Conservation (phyloP, 306 rosid genomes). For the Calophaca sinica region DNA sequence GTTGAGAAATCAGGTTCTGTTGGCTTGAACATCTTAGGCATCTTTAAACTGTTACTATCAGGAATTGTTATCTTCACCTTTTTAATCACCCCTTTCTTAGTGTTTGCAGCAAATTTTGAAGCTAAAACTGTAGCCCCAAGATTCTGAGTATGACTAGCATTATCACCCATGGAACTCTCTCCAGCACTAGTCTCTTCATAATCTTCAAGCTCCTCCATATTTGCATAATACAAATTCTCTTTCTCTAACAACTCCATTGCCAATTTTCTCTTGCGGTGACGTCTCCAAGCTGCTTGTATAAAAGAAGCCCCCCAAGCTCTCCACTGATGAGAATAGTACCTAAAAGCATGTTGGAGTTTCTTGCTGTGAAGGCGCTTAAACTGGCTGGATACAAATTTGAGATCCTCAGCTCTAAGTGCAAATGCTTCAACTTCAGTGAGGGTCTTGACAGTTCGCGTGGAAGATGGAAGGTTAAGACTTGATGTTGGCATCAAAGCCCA, state of each 20-base stretch:
- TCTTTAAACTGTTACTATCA: conserved; percentile 61
- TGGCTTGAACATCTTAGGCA: conserved; percentile 95
- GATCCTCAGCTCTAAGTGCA: conserved; percentile 81
- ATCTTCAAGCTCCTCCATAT: conserved; percentile 44
- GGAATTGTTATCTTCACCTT: conserved; percentile 48
- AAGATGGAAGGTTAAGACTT: conserved; percentile 67
- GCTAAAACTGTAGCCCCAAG: conserved; percentile 71
- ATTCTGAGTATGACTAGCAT: conserved; percentile 8
- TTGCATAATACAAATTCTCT: conserved; percentile 57
- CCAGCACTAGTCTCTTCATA: conserved; percentile 17
- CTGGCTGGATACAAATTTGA: conserved; percentile 76
- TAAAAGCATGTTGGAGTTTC: conserved; percentile 83
- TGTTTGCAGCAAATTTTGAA: conserved; percentile 76
- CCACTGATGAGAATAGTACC: conserved; percentile 92
- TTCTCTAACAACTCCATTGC: conserved; percentile 66
- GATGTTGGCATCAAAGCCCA: conserved; percentile 76
- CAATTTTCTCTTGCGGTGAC: conserved; percentile 61
- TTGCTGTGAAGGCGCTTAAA: conserved; percentile 90
- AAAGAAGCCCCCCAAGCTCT: conserved; percentile 86
- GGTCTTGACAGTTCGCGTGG: conserved; percentile 77
- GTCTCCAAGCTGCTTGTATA: conserved; percentile 87
- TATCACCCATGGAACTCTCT: conserved; percentile 25
- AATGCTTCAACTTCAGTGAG: conserved; percentile 87
- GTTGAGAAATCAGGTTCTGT: conserved; percentile 82
- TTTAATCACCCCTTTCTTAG: conserved; percentile 57